These are phyloP conservation scores for Sordariomycetes sp. DNA, from an alignment of 2,329 filamentous ascomycete genomes.

Conservation along the genomic window DNA sequence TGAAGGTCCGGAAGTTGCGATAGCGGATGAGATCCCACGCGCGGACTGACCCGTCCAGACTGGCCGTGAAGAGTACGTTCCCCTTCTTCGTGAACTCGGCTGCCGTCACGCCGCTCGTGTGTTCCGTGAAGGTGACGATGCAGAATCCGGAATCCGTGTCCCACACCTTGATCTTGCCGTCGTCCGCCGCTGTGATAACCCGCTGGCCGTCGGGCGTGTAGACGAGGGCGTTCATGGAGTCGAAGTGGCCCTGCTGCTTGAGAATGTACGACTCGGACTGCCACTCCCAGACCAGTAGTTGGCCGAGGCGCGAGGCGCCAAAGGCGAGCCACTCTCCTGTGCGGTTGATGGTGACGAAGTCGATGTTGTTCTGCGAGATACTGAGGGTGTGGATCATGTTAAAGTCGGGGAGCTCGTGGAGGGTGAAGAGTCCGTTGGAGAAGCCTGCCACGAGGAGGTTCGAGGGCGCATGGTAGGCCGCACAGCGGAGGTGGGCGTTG, in stretches of 20 bases:
- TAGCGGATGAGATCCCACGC: conserved; percentile 96
- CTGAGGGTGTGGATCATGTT: conserved; percentile 87
- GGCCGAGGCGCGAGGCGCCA: conserved; percentile 87
- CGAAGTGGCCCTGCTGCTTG: conserved; percentile 96
- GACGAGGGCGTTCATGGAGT: conserved; percentile 84
- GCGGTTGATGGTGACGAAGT: conserved; percentile 88
- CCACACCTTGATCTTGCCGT: conserved; percentile 98
- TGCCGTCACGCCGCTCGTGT: conserved; percentile 85
- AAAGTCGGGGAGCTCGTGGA: conserved; percentile 95
- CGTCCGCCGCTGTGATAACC: conserved; percentile 88
- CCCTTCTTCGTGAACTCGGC: conserved; percentile 93
- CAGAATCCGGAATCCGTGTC: conserved; percentile 95
- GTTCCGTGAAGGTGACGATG: conserved; percentile 95
- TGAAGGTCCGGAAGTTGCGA: conserved; percentile 95
- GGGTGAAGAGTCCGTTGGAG: conserved; percentile 83
- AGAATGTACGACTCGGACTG: conserved; percentile 98
- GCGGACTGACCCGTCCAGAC: conserved; percentile 84
- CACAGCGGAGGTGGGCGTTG: conserved; percentile 76
- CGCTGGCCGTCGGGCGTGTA: conserved; percentile 92
- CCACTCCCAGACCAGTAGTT: conserved; percentile 99
- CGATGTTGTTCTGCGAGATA: conserved; percentile 94
- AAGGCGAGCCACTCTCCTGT: conserved; percentile 96
- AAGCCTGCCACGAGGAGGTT: conserved; percentile 96
- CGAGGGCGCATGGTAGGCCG: conserved; percentile 76
- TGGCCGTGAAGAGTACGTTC: conserved; percentile 91